Evolutionary conservation across 306 rosid genomes (phyloP), one percentile per base, ranked within the genome.

Genomic region (Abrus precatorius): DNA sequence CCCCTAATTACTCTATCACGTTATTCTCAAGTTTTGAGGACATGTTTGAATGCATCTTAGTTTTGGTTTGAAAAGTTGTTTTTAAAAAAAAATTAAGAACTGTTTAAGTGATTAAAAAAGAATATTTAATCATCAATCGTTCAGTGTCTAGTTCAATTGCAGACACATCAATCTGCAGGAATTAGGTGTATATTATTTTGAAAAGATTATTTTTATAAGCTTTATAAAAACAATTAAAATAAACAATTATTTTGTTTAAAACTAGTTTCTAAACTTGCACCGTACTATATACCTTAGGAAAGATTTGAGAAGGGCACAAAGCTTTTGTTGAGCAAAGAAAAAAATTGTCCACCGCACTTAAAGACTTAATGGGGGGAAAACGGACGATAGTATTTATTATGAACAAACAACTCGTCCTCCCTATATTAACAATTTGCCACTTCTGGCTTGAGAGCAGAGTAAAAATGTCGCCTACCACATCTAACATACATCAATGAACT

Each of bases 401-500:
- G 11, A 43, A 56, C 11, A 43, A 74, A 43, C 29, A 53, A 14
- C 45, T 30, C 32, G 34, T 13, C 11, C 33, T 43, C n/a, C 9
- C 74, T 4, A 13, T 76, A 76, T 76, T 50, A 76, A 64, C 81
- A 76, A 64, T 63, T 61, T 60, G 60, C 34, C 59, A 45, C 56
- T 49, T 63, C 50, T 49, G 9, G 74, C 43, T 48, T 36, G 48
- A 13, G 36, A 36, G 27, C 47, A 59, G 9, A 48, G 53, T 14
- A 48, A 49, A 63, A 69, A 20, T 5, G 56, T 61, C 9, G 27
- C 48, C 66, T 61, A 38, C 56, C 50, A 40, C 68, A 64, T 53
- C 44, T 74, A 57, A 66, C 59, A 48, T 68, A 76, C 74, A 77
- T 45, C 68, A 78, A 84, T 29, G n/a, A 78, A 77, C 62, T n/a